Base-by-base conservation (phyloP, 768 basidiomycete genomes). In the Hortiboletus campestris region DNA sequence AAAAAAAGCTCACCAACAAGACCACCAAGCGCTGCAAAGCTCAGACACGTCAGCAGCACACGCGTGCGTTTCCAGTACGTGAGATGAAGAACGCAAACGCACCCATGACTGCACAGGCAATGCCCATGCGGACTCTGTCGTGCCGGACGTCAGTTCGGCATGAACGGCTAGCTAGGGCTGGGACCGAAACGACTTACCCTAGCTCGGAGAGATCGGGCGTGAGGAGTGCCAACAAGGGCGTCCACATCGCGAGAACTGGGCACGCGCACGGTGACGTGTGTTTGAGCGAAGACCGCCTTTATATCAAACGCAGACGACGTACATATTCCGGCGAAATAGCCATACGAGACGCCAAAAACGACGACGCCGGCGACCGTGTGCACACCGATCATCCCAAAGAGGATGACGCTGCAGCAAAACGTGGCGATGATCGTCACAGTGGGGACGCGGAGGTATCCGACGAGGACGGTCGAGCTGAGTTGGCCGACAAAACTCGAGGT, bases 401-500 rank as follows among this genome's bases (percentile, higher is more conserved):
- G 70, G 34, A 80, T 57, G 20, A 74, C 61, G 2, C 71, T 70
- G 6, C 74, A 70, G n/a, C 67, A 55, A 31, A 76, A 69, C 2
- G 77, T 72, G 19, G 80, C 62, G 19, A 75, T 66, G n/a, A 69
- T 62, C 13, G 58, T 1, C 19, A 64, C 12, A 42, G 76, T 78
- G 55, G 79, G 75, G 20, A 78, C 68, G 2, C 80, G 77, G 52
- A 79, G 59, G 48, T 69, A 72, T 50, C 73, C 73, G 13, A 76
- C 77, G 20, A 83, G 62, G 16, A 79, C 57, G 14, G 75, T 75
- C 0, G 84, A 80, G 14, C 83, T 58, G 1, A 79, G 72, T 38
- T 86, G 79, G 13, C 86, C 86, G 39, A 81, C 17, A 22, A 83
- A 71, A 51, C 80, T 81, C 2, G 78, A 73, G 2, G 75, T 77